Evolutionary conservation across 2,329 filamentous ascomycete genomes (phyloP), one percentile per base, ranked within the genome.

Genomic region (Bisporella sp.): DNA sequence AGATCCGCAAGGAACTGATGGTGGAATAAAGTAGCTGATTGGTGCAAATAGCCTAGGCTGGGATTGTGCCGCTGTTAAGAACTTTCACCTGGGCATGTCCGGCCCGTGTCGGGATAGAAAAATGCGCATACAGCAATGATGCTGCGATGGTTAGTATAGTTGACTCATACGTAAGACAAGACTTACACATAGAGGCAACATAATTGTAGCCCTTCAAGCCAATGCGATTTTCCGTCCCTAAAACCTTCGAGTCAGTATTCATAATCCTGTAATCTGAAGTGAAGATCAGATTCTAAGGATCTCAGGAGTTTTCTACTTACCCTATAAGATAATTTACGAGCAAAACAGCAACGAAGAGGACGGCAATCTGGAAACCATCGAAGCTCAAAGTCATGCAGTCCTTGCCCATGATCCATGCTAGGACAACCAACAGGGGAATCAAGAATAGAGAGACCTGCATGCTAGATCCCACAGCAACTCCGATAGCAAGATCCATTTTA

Each of bases 311-410:
- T 65, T 89, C 81, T 31, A 89, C 89, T 60, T 95, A 89, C 21
- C 84, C 76, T 45, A 95, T 89, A 41, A 95, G 70, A 64, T 95
- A 95, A 65, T 95, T 95, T 51, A 91, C 87, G 33, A 95, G 76
- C 41, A 95, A 79, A 0, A 89, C 87, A 2, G 88, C 83, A 9
- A 93, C 87, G 59, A 95, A 95, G 40, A 95, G 72, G 40, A 87
- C 84, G 28, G 90, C 85, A 11, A 96, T 84, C 70, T 96, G 89
- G 73, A 96, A 96, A 1, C 83, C 83, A 63, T 87, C 83, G 60
- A 87, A 87, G 61, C 79, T 78, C 5, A 87, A 71, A 6, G 78
- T 84, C 82, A 86, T 83, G 37, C 74, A 69, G 46, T 78, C 82
- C 59, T 89, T 47, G 46, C 78, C 77, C 62, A 87, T 82, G 53